Base-by-base conservation (phyloP, 2,329 filamentous ascomycete species). In the Sphaceloma murrayae region DNA sequence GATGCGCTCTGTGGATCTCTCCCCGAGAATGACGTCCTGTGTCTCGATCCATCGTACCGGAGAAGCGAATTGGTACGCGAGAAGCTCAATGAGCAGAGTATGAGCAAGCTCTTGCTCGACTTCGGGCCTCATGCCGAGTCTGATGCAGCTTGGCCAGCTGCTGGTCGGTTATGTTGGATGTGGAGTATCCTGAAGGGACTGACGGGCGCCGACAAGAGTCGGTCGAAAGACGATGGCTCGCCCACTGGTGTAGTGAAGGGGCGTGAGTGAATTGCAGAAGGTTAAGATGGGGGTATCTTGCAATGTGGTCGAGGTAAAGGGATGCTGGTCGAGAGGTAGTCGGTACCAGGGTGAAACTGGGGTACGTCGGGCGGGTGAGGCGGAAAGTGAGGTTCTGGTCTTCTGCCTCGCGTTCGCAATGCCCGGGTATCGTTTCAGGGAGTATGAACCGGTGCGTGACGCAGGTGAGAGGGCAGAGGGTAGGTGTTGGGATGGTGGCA, bases 21-120 rank as follows among this genome's bases (percentile, higher is more conserved):
- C 87, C 53, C 83, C 89, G 56, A 98, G 83, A 60, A 98, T 91
- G 57, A 98, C 91, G 89, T 98, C 91, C 70, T 98, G 91, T 45
- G 91, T 98, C 70, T 98, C 91, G 67, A 98, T 98, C 91, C 91
- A 98, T 80, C 91, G 82, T 57, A 98, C 91, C 40, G 91, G 91
- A 45, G 89, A 96, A 58, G 91, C 91, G 67, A 98, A 98, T 65
- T 98, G 91, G 69, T 96, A 98, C 72, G 91, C 91, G 56, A 98
- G 80, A 53, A 98, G 85, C 80, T 98, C 91, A 54, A 98, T 85
- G 63, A 98, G 84, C 68, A 98, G 78, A 55, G 89, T 96, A 69
- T 98, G 89, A 62, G 91, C 84, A 67, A 98, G 85, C 74, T 98
- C 91, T 70, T 98, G 91, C 80, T 98, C 89, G 67, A 96, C 75